phyloP scores from a whole-genome alignment of 108 stramenopile species.

The Fragilaria crotonensis region DNA sequence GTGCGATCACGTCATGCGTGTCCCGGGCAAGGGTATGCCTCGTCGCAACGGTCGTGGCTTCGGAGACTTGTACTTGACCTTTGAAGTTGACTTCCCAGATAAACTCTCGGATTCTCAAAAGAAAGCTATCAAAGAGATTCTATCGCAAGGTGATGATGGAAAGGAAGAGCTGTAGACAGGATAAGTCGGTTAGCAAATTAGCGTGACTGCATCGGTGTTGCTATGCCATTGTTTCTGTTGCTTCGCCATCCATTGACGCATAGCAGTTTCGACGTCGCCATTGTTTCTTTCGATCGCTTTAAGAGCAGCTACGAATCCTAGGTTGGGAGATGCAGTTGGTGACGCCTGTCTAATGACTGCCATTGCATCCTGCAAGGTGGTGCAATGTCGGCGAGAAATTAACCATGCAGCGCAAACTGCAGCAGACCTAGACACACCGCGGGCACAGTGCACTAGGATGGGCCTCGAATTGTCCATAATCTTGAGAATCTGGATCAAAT shows the following conservation, averaged over 20 bases:
- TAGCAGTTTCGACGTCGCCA: neutral
- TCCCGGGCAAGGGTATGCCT: conserved; percentile 88
- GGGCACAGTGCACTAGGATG: conserved; percentile 37
- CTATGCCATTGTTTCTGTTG: too few species aligned
- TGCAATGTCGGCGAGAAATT: conserved; percentile 7
- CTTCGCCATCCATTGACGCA: too few species aligned
- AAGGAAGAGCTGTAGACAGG: conserved; percentile 1
- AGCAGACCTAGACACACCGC: conserved; percentile 29
- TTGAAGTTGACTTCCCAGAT: conserved; percentile 89
- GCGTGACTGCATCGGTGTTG: too few species aligned
- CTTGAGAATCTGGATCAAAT: conserved; percentile 9
- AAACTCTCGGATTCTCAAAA: conserved; percentile 57
- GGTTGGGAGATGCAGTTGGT: conserved; percentile 23
- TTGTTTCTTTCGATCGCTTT: conserved; percentile 19
- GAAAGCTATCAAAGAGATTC: conserved; percentile 55
- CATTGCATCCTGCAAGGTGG: conserved; percentile 21
- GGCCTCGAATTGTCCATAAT: conserved; percentile 14
- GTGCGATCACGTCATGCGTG: conserved; percentile 77
- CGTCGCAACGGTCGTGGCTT: conserved; percentile 73
- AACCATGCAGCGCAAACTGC: conserved; percentile 37
- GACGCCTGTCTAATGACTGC: conserved; percentile 18
- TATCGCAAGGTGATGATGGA: conserved; percentile 14
- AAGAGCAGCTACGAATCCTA: conserved; percentile 31
- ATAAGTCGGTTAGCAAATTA: too few species aligned
- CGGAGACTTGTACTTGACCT: conserved; percentile 84